A percentile compares a stretch with the other conserved stretches of the same genome.
Evolutionary conservation across 768 basidiomycete species (phyloP).

Genomic region (Kwoniella sp.): DNA sequence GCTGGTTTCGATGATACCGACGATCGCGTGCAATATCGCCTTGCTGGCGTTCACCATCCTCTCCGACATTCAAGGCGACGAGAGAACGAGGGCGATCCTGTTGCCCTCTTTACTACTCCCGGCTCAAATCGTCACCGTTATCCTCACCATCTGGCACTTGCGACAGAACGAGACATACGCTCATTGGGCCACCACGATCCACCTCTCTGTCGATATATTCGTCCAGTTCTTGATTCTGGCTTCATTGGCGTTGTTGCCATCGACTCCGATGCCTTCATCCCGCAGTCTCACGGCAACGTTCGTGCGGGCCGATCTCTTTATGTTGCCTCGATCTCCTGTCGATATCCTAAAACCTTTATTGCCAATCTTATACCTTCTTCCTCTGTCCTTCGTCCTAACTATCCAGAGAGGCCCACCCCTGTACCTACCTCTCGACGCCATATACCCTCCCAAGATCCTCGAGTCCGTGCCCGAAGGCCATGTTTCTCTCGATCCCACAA

Average conservation of each 20-base stretch:
- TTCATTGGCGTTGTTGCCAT: slow-evolving; percentile 39
- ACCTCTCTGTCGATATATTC: slow-evolving; percentile 60
- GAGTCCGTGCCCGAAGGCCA: slow-evolving; percentile 33
- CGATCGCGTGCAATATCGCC: slow-evolving; percentile 36
- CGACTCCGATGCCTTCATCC: slow-evolving; percentile 41
- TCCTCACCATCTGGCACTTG: slow-evolving; percentile 63
- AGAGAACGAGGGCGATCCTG: slow-evolving; percentile 21
- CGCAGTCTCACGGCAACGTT: slow-evolving; percentile 27
- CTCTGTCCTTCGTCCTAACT: slow-evolving; percentile 59
- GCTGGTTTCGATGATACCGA: slow-evolving; percentile 27
- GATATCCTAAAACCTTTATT: slow-evolving; percentile 27
- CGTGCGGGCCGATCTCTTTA: slow-evolving; percentile 14
- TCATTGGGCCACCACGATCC: slow-evolving; percentile 63
- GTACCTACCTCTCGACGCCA: slow-evolving; percentile 70
- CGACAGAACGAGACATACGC: slow-evolving; percentile 58
- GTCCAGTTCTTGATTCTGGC: slow-evolving; percentile 40
- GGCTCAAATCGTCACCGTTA: slow-evolving; percentile 50
- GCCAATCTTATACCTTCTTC: slow-evolving; percentile 48
- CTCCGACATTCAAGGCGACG: slow-evolving; percentile 9
- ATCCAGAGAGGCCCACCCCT: slow-evolving; percentile 75
- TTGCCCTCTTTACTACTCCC: slow-evolving; percentile 39
- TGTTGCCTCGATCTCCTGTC: slow-evolving; percentile 4
- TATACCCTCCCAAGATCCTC: slow-evolving; percentile 64
- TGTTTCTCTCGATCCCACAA: slow-evolving; percentile 56
- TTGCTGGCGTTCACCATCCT: slow-evolving; percentile 33